Conservation (phyloP, 306 rosid genomes). For the Begonia peltatifolia region DNA sequence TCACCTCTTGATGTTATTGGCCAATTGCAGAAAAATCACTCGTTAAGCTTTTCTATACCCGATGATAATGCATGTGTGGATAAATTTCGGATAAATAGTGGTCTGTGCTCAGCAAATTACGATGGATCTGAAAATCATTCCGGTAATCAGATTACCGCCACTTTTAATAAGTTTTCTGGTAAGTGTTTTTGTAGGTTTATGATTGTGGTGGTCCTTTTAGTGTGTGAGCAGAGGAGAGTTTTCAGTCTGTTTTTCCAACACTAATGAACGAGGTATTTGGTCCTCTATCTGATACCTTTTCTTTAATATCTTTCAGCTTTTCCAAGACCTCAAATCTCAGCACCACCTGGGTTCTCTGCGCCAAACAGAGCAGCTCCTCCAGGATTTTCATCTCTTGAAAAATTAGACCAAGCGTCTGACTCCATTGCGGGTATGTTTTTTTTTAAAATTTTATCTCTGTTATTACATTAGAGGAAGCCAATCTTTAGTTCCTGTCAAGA, state of each 20-base stretch:
- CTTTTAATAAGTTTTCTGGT: conserved; percentile 54
- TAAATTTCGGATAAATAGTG: conserved; percentile 35
- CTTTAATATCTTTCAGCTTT: conserved; percentile 18
- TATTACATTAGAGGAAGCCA: too few relatives aligned
- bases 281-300: not conserved
- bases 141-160: conserved; percentile 18
- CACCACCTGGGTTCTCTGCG: conserved; percentile 80
- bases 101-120: conserved; percentile 24
- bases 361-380: conserved; percentile 78
- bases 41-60: conserved; percentile 31
- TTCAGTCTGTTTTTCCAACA: too few relatives aligned
- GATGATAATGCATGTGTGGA: conserved; percentile 34
- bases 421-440: conserved; percentile 44
- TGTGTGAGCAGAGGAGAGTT: too few relatives aligned
- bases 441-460: not conserved
- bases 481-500: too few relatives aligned
- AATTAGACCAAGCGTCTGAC: conserved; percentile 54
- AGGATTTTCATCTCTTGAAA: conserved; percentile 67
- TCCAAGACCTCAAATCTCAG: conserved; percentile 69
- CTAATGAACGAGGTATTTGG: too few relatives aligned
- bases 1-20: conserved; percentile 27
- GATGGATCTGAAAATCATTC: conserved; percentile 39
- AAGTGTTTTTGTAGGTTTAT: conserved; percentile 10
- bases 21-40: conserved; percentile 25
- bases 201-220: too few relatives aligned